Percentiles rank a stretch among this genome's conserved stretches.
Conservation (phyloP, 139 green algal species). For the Chlamydomonas applanata region DNA sequence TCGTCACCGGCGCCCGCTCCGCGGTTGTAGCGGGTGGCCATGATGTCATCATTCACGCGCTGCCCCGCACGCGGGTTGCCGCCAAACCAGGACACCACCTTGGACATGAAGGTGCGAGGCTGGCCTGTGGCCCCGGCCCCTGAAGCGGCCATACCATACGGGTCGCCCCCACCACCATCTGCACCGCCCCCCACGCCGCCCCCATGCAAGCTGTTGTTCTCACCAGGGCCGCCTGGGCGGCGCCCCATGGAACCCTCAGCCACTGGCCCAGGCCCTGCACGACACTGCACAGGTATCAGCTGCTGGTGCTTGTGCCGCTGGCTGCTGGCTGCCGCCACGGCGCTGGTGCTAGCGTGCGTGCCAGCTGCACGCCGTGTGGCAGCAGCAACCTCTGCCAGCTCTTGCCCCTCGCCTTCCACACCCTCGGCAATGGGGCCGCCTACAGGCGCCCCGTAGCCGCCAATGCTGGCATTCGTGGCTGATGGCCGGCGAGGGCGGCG, state of each 20-base stretch:
- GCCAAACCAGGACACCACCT: conserved; percentile 3
- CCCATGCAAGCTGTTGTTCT: neutral
- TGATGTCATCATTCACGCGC: no score
- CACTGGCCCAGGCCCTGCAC: conserved; percentile 8
- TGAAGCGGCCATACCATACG: no score
- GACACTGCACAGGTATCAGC: neutral
- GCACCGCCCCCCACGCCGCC: neutral
- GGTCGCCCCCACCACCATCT: neutral
- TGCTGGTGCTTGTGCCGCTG: conserved; percentile 8
- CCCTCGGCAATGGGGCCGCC: conserved; percentile 8
- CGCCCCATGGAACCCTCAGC: neutral
- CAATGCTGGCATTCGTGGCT: no score
- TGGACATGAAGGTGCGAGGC: neutral
- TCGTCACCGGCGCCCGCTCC: no score
- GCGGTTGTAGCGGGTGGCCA: no score
- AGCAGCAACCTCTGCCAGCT: no score
- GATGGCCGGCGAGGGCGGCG: no score
- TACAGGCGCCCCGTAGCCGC: no score
- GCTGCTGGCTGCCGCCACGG: neutral
- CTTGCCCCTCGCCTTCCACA: neutral
- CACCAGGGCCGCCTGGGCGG: neutral
- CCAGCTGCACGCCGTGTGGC: no score
- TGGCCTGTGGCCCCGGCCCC: no score
- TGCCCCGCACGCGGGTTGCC: no score
- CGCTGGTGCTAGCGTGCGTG: no score